Evolutionary conservation across 495 filamentous ascomycete genomes (phyloP), one percentile per base, ranked within the genome.

Genomic region (Rhizodiscina lignyota): DNA sequence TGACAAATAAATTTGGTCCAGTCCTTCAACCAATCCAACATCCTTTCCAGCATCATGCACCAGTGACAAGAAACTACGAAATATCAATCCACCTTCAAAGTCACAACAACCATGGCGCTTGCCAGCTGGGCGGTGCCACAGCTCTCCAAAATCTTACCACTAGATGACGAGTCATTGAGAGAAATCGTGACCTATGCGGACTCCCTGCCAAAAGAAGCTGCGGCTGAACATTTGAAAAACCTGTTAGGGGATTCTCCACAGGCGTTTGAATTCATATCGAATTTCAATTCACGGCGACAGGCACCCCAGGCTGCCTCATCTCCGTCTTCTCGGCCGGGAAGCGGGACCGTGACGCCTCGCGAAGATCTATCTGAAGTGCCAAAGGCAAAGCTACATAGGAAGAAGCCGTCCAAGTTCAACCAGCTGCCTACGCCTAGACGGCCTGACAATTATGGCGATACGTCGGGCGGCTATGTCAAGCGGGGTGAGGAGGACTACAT

Each of bases 201-300:
- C 16, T 74, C 69, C 10, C 61, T 79, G 1, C 72, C 83, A 20
- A 83, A 77, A 47, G 61, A 73, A 24, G 75, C 75, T 39, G 81
- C 80, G 13, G 79, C 74, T 18, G 74, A 83, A 16, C 78, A 94
- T 53, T 77, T 97, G 40, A 81, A 77, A 54, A 80, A 83, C 52
- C 63, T 96, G 21, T 71, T 97, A 2, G 89, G 85, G 30, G 83
- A 92, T 51, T 83, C 83, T 4, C 70, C 83, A 11, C 73, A 79
- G 41, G 76, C 79, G 1, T 56, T 94, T 39, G 84, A 92, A 40
- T 97, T 96, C 52, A 93, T 97, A 46, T 72, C 83, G 17, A 74
- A 76, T 28, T 96, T 93, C 65, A 96, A 89, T 52, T 62, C 74
- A 6, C 75, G 72, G 21, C 72, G 81, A 21, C 55, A 67, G 47